Conservation (phyloP, 441 rosid species). For the Pelargonium exstipulatum region DNA sequence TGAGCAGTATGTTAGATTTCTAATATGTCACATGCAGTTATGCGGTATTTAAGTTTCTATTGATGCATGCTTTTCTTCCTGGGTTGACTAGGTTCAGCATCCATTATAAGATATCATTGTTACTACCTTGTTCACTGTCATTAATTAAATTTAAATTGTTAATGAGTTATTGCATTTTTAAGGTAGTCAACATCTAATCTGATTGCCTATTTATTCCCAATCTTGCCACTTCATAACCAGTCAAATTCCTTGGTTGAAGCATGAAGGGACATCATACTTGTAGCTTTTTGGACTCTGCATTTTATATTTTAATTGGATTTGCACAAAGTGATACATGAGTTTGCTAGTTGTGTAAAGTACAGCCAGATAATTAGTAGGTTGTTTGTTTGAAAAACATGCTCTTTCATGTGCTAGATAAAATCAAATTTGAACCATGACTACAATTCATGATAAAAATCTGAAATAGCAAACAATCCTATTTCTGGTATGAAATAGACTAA, state of each 20-base stretch:
- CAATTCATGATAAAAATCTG: background rate
- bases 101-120: background rate
- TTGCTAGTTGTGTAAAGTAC: background rate
- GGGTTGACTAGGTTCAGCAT: background rate
- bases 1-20: no score
- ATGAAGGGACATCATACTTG: background rate
- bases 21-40: background rate
- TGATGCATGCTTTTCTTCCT: no score
- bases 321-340: background rate
- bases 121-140: background rate
- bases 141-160: background rate
- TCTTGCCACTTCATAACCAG: constrained; percentile 7
- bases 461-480: background rate
- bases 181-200: background rate
- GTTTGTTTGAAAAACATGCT: background rate
- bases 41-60: background rate
- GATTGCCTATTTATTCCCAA: background rate
- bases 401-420: background rate
- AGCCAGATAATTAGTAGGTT: no score
- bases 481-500: background rate
- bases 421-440: background rate
- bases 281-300: background rate
- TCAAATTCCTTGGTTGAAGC: background rate
- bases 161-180: no score
- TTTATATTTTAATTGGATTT: background rate